phyloP scores from a whole-genome alignment of 2,329 filamentous ascomycete genomes.

The Aspergillus brunneoviolaceus region DNA sequence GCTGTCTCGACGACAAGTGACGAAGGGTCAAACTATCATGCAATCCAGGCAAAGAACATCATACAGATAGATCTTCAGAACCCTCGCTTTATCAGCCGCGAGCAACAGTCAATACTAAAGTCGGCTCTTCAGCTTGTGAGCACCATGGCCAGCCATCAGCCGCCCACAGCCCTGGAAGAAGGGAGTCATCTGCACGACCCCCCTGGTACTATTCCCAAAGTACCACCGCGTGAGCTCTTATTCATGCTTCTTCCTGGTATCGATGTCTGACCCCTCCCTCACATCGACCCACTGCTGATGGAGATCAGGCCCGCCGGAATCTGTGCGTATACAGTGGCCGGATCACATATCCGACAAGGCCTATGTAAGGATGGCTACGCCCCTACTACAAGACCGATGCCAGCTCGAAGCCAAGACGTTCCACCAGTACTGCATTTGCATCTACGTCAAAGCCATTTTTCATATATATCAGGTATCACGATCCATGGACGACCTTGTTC shows the following conservation, averaged over 20 bases:
- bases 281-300: background rate
- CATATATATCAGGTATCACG: slow-evolving; percentile 19
- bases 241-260: slow-evolving; percentile 21
- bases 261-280: no score
- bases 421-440: slow-evolving; percentile 26
- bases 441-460: slow-evolving; percentile 26
- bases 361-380: slow-evolving; percentile 21
- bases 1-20: background rate
- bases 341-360: slow-evolving; percentile 27
- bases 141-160: slow-evolving; percentile 14
- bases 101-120: slow-evolving; percentile 21
- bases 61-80: slow-evolving; percentile 25
- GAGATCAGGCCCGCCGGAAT: background rate
- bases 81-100: slow-evolving; percentile 17
- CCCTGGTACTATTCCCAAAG: background rate
- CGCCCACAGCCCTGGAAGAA: background rate
- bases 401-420: slow-evolving; percentile 13
- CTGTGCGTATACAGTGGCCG: slow-evolving; percentile 22
- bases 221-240: slow-evolving; percentile 23
- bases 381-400: slow-evolving; percentile 14
- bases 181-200: no score
- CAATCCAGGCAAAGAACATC: slow-evolving; percentile 24
- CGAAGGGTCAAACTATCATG: slow-evolving; percentile 24
- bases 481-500: slow-evolving; percentile 10
- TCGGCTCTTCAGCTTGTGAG: slow-evolving; percentile 25